Conservation (phyloP, 1,139 yeast species). For the Debaryomycetaceae sp. region DNA sequence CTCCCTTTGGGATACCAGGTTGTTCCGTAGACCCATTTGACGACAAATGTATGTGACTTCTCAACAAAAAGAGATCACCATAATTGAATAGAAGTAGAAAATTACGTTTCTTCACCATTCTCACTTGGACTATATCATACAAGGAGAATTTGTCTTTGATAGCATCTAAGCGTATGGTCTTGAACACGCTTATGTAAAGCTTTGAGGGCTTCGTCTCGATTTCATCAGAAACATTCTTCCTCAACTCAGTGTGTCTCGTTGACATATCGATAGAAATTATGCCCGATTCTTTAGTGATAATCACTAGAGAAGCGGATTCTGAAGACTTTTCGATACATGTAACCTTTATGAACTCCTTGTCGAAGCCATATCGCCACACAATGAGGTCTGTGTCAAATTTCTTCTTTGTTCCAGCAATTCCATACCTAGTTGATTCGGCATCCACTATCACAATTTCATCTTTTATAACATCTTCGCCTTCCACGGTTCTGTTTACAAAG, state of each 20-base stretch:
- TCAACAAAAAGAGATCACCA: constrained; percentile 39
- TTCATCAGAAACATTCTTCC: constrained; percentile 1
- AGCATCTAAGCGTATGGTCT: constrained; percentile 35
- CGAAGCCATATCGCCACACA: constrained; percentile 40
- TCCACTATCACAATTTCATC: constrained; percentile 37
- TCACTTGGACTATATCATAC: constrained; percentile 20
- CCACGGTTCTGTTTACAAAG: constrained; percentile 27
- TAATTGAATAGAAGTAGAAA: constrained; percentile 33
- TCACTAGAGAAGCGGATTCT: constrained; percentile 18
- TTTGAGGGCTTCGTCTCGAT: constrained; percentile 17
- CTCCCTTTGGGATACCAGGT: constrained; percentile 5
- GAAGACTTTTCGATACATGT: constrained; percentile 15
- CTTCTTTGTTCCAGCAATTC: constrained; percentile 28
- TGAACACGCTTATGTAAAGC: constrained; percentile 29
- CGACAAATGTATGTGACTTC: constrained; percentile 19
- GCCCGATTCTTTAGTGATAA: constrained; percentile 29
- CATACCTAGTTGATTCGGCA: constrained; percentile 30
- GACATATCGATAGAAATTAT: constrained; percentile 30
- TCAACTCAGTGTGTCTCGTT: constrained; percentile 2
- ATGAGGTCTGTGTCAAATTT: constrained; percentile 38
- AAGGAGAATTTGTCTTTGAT: constrained; percentile 26
- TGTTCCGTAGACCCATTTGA: neutral
- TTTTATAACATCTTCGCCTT: constrained; percentile 14
- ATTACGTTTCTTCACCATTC: constrained; percentile 28
- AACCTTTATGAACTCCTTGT: constrained; percentile 22